Base-by-base conservation (phyloP, 306 rosid genomes). In the Pachyrhizus erosus region DNA sequence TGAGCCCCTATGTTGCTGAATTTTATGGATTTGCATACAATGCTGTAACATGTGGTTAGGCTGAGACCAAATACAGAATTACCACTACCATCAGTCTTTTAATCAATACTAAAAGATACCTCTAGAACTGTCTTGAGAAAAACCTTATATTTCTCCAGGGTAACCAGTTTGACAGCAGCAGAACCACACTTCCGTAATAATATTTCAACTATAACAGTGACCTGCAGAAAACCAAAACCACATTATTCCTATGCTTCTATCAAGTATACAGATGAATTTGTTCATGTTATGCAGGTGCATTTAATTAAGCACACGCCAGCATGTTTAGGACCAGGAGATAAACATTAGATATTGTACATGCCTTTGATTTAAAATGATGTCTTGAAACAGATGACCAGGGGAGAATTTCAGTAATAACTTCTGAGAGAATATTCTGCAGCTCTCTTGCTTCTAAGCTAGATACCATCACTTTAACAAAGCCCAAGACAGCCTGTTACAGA, bases 281-380 rank as follows among this genome's bases (percentile, higher is more conserved):
- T 40, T 60, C 39, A 29, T 40, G 73, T 55, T 58, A 57, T 10
- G 67, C 60, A 70, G 24, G 26, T 68, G 34, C 51, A 46, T 27
- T 68, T 49, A 83, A 49, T 70, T 43, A 61, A 61, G 52, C 51
- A 67, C 68, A 29, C 57, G 21, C 17, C 27, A 79, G 24, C 73
- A 69, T 37, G 58, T 34, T 24, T 20, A 37, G 40, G 70, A 31
- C 9, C 17, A 43, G 55, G 55, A 26, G 9, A 73, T 70, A 68
- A 76, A 48, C 51, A 75, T 62, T 21, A 70, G 40, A 78, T 81
- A 54, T 66, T 73, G 73, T 43, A 82, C 87, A 77, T 89, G 80
- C 99, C 97, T 96, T 96, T 62, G 92, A 87, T 87, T 84, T 88
- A 87, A 96, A 93, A 89, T 96, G 98, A 79, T 96, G 86, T 77